Evolutionary conservation across 208 protist species (phyloP), one percentile per base, ranked within the genome.

Genomic region (Leishmania major): DNA sequence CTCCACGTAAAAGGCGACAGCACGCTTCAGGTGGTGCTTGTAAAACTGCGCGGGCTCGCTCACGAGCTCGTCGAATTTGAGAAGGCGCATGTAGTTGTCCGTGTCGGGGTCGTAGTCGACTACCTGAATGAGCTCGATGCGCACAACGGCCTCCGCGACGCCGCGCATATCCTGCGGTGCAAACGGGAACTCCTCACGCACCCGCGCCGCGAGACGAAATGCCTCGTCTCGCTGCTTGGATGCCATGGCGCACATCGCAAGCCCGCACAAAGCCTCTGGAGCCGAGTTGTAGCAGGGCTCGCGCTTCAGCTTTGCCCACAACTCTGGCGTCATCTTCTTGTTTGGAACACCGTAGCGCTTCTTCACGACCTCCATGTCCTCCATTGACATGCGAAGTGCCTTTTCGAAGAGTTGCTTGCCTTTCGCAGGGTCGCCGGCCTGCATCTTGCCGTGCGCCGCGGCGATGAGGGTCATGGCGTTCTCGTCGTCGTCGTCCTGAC

Each of bases 381-480:
- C 64, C 13, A 78, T 77, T 4, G 94, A 87, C 75, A 88, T 70
- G 35, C 88, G 74, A 37, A 95, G 90, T 15, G 93, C 89, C 76
- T 96, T 96, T 4, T 79, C 62, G 71, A 92, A 97, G 1, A 96
- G 84, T 74, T 96, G 86, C 74, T 88, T 88, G 8, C 93, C 88
- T 78, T 96, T 96, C 43, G 72, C 74, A 4, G 95, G 81, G 1
- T 97, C 92, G n/a, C 93, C 94, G 13, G 87, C 84, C 73, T 93
- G 87, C 71, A 96, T 78, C 79, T 92, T 87, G n/a, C 82, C 84
- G 73, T 93, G 91, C 3, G 93, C 94, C 2, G 87, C 83, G 28
- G 90, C 85, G 69, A 97, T 84, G 35, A 97, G 84, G 35, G 94
- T 97, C 89, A 96, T 93, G 57, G 93, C 88, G 79, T 97, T 97